phyloP scores from a whole-genome alignment of 179 eudicot genomes.

The Gypsophila paniculata region DNA sequence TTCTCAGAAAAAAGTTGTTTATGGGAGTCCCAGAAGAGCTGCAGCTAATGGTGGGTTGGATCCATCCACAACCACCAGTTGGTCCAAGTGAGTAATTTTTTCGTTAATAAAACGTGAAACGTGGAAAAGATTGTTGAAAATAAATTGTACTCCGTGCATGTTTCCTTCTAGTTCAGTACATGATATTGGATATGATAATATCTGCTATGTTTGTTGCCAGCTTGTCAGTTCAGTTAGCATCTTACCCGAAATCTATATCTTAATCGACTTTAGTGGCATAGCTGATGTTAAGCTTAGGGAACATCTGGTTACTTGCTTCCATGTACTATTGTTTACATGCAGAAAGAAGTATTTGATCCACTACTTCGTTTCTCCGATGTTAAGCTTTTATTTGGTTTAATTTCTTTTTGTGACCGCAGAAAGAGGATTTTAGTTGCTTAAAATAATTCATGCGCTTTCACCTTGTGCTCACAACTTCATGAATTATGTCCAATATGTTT shows the following conservation, averaged over 20 bases:
- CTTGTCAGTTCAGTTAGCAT: background rate
- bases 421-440: background rate
- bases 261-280: background rate
- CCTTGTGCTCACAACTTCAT: background rate
- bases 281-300: background rate
- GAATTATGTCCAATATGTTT: background rate
- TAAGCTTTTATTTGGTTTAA: background rate
- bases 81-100: constrained; percentile 69
- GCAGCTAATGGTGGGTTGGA: constrained; percentile 44
- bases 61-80: constrained; percentile 46
- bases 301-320: background rate
- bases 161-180: background rate
- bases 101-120: background rate
- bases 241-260: background rate
- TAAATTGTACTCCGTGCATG: background rate
- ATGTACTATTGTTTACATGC: background rate
- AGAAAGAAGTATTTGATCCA: background rate
- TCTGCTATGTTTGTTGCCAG: background rate
- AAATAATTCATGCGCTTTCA: background rate
- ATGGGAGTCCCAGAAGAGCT: constrained; percentile 48
- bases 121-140: background rate
- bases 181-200: background rate
- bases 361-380: background rate
- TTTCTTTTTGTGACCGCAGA: background rate
- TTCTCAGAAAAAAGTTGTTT: constrained; percentile 42